Base-by-base conservation (phyloP, 768 basidiomycete genomes). In the Postia placenta region DNA sequence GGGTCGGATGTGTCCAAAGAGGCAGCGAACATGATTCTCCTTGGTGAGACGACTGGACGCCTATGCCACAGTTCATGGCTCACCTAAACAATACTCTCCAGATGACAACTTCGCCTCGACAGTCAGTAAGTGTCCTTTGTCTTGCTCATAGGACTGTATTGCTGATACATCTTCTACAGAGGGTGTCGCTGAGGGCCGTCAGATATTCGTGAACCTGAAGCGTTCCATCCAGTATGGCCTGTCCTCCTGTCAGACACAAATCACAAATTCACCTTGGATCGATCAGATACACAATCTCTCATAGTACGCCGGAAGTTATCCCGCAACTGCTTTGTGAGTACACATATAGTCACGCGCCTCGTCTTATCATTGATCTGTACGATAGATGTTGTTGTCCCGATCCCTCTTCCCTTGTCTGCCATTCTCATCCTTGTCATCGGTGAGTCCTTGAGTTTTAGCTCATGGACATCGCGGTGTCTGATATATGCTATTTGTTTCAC, bases 1-100 rank as follows among this genome's bases (percentile, higher is more conserved):
- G 83, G 83, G 27, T 84, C 82, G 3, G 83, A 85, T 53, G 83
- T 85, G 11, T 83, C 82, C 1, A 85, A 86, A 58, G 83, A 85
- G 63, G 83, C 83, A 2, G 83, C 83, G 1, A 80, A 86, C 61
- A 84, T 86, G 81, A 82, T 86, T 56, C 68, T 85, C 12, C 71
- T 84, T 4, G 81, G 80, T 80, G 52, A 45, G 54, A 46, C 60
- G 22, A n/a, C 33, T 46, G 5, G 22, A n/a, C 17, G 22, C 15
- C 19, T 19, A 14, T 44, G 3, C 33, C 5, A 25, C 5, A 9
- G 12, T 40, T 3, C 20, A 14, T 3, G 42, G 20, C 44, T 50
- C 36, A 35, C 48, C 28, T 41, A 38, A 27, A n/a, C 26, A 44
- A 9, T 28, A 28, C 6, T 43, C 26, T 41, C 5, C 19, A 80